phyloP scores from a whole-genome alignment of 169 alveolate genomes.

The Eimeria brunetti region DNA sequence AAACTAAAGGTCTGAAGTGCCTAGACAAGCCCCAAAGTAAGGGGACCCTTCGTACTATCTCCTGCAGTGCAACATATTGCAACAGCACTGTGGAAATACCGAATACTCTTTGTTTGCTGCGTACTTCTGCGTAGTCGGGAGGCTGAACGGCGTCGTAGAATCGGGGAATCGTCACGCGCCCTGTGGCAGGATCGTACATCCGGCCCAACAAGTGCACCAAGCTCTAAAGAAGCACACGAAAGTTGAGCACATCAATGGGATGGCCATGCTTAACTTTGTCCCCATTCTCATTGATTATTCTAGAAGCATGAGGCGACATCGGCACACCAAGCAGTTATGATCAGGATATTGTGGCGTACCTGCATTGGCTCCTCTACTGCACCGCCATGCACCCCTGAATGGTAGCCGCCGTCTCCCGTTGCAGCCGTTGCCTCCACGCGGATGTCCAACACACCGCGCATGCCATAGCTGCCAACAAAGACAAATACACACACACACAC shows the following conservation, averaged over 20 bases:
- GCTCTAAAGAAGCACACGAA: constrained; percentile 45
- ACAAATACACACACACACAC: background rate
- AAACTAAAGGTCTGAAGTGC: background rate
- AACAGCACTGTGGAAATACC: background rate
- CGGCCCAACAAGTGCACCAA: constrained; percentile 53
- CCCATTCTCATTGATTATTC: background rate
- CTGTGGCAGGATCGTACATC: constrained; percentile 55
- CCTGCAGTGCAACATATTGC: background rate
- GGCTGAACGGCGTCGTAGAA: constrained; percentile 73
- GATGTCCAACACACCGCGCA: constrained; percentile 82
- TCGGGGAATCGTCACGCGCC: constrained; percentile 63
- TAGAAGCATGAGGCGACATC: background rate
- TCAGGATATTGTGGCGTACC: constrained; percentile 7
- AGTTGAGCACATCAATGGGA: background rate
- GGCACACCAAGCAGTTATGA: background rate
- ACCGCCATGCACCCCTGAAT: constrained; percentile 83
- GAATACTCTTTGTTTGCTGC: background rate
- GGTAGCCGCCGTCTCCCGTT: constrained; percentile 62
- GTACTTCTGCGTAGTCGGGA: constrained; percentile 44
- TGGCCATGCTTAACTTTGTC: background rate
- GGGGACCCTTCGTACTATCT: background rate
- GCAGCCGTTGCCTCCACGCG: constrained; percentile 76
- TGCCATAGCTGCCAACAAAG: constrained; percentile 72
- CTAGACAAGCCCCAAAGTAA: background rate
- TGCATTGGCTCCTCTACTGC: constrained; percentile 81